These are phyloP conservation scores for Trichosporon faecale DNA, from an alignment of 1,284 basidiomycete genomes.

Conservation along the genomic window DNA sequence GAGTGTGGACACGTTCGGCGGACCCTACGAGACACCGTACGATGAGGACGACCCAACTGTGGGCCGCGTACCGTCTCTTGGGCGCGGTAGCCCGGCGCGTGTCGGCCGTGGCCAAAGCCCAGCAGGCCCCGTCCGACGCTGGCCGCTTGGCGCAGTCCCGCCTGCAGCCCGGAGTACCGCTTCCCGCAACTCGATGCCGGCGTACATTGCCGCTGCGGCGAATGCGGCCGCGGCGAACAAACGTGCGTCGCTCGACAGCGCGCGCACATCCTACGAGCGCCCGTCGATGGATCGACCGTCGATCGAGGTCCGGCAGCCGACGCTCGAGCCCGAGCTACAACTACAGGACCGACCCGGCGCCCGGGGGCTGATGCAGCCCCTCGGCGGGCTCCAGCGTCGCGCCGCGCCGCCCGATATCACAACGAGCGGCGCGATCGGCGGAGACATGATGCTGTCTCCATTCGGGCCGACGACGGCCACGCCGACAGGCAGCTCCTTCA, in stretches of 20 bases:
- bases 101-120: not conserved
- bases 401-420: not conserved
- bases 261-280: not conserved
- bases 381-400: slow-evolving; percentile 12
- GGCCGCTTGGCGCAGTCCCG: not conserved
- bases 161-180: not conserved
- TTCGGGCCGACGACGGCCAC: slow-evolving; percentile 16
- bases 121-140: not conserved
- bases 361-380: slow-evolving; percentile 5
- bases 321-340: not conserved
- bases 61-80: not conserved
- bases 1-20: slow-evolving; percentile 24
- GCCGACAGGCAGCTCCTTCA: not conserved
- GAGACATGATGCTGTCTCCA: slow-evolving; percentile 25
- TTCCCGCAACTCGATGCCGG: not conserved
- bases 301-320: not conserved
- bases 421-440: not conserved
- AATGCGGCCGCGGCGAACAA: not conserved
- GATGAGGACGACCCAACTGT: not conserved
- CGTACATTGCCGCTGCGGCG: slow-evolving; percentile 5
- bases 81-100: not conserved
- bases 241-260: slow-evolving; percentile 7
- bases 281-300: not conserved
- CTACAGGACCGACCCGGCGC: not conserved
- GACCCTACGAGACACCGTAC: not conserved